Base-by-base conservation (phyloP, 257 asterid genomes). In the Eustoma russellianum region DNA sequence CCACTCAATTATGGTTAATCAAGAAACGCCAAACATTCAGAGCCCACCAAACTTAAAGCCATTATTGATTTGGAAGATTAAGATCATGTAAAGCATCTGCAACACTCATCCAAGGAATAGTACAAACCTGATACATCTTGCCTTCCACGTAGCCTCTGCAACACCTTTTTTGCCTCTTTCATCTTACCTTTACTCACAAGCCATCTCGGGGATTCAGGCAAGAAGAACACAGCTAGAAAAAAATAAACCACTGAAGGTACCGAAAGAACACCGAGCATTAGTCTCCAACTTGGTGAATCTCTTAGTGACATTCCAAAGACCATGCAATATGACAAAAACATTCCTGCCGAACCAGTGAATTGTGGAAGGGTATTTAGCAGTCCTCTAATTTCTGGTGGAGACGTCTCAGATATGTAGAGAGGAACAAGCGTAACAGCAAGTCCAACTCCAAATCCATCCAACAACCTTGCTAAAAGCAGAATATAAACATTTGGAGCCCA, bases 121-220 rank as follows among this genome's bases (percentile, higher is more conserved):
- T 61, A 62, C 77, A 67, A 38, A 83, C 93, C 80, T 2, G 83
- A 60, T 40, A 84, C 83, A 68, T 84, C 87, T 48, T 84, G 78
- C 44, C 55, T 77, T 46, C 83, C 85, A 13, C 85, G 81, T 17
- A 81, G 78, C 44, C 72, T 75, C 64, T 76, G 82, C 74, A 84
- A 53, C 53, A 75, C 85, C 57, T 60, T 68, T 50, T 60, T 84
- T 11, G 87, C 85, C 69, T 84, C 94, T 16, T 58, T 19, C 78
- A 71, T 66, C 48, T 76, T 44, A 16, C 94, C 90, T 70, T 84
- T 84, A 59, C 81, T 81, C 13, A 84, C 80, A 12, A 84, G 87
- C 94, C 94, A 84, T 55, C 94, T 77, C 0, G 94, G 94, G 50
- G 94, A 84, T 63, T 84, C 94, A 0, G 94, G 94, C 72, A 84